Base-by-base conservation (phyloP, 2,329 filamentous ascomycete species). In the Claviceps arundinis region DNA sequence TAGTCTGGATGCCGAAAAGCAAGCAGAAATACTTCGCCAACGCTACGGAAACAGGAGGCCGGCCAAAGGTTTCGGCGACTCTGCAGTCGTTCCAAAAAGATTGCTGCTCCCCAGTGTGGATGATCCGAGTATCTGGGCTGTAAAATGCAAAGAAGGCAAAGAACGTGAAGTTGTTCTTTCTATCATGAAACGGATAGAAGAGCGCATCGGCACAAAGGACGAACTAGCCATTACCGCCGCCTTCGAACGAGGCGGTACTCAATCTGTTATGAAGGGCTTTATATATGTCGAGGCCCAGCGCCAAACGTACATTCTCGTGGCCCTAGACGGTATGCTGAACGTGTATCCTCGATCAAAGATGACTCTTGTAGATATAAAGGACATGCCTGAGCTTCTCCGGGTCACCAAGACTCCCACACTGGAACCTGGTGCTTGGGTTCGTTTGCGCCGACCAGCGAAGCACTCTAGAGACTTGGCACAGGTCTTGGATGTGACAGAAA, bases 311-410 rank as follows among this genome's bases (percentile, higher is more conserved):
- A 88, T 97, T 58, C 73, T 90, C 62, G 76, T 83, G 50, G 87
- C 89, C 7, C 74, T 95, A 43, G 87, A 95, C 56, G 87, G 84
- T 43, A 80, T 98, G 62, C 80, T 88, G 55, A 89, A 95, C 63
- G 86, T 95, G 40, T 98, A 96, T 65, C 87, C 91, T 51, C 82
- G 89, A 52, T 85, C 81, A 30, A 93, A 89, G 68, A 84, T 93
- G 71, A 80, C 90, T 45, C 74, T 97, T 50, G 89, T 98, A 43
- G 88, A 93, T 48, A 89, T 97, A 62, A 95, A 95, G 67, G 93
- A 98, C 68, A 95, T 96, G 84, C 91, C 93, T 1, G 93, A 97
- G 68, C 78, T 98, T n/a, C 76, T 98, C 17, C 82, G 89, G 50
- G 88, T 95, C 30, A 84, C 82, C 55, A 95, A 95, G 71, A 91